phyloP scores from a whole-genome alignment of 352 stramenopile species.

The Phytophthora quininea region DNA sequence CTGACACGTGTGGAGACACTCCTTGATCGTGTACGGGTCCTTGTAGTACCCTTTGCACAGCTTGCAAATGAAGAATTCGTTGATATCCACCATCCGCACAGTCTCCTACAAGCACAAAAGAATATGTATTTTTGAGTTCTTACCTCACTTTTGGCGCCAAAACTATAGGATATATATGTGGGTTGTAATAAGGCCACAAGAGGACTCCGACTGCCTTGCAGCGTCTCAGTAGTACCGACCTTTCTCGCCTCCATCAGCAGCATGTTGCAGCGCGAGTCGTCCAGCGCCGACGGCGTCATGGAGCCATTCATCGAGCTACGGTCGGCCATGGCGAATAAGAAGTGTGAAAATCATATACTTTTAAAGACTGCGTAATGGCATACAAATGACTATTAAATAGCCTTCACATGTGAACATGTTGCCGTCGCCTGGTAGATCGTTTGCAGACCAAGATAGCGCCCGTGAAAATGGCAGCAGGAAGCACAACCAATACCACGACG shows the following conservation, averaged over 20 bases:
- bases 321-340: slow-evolving; percentile 10
- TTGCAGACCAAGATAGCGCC: slow-evolving; percentile 3
- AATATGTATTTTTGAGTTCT: not conserved
- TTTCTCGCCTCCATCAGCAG: slow-evolving; percentile 49
- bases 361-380: not conserved
- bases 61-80: slow-evolving; percentile 65
- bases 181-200: not conserved
- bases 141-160: not conserved
- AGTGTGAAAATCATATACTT: too few species aligned
- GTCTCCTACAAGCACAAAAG: slow-evolving; percentile 38
- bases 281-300: slow-evolving; percentile 23
- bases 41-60: slow-evolving; percentile 75
- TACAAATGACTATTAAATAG: not conserved
- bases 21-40: slow-evolving; percentile 75
- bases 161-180: not conserved
- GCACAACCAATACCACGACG: slow-evolving; percentile 16
- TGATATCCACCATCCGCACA: slow-evolving; percentile 52
- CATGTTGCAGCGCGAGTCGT: slow-evolving; percentile 31
- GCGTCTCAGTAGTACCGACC: slow-evolving; percentile 12
- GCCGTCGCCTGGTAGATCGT: not conserved
- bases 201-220: not conserved
- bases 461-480: slow-evolving; percentile 11
- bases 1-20: slow-evolving; percentile 84
- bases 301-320: slow-evolving; percentile 18
- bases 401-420: not conserved